These are phyloP conservation scores for Blastocystis hominis DNA, from an alignment of 352 stramenopile species.

Conservation along the genomic window DNA sequence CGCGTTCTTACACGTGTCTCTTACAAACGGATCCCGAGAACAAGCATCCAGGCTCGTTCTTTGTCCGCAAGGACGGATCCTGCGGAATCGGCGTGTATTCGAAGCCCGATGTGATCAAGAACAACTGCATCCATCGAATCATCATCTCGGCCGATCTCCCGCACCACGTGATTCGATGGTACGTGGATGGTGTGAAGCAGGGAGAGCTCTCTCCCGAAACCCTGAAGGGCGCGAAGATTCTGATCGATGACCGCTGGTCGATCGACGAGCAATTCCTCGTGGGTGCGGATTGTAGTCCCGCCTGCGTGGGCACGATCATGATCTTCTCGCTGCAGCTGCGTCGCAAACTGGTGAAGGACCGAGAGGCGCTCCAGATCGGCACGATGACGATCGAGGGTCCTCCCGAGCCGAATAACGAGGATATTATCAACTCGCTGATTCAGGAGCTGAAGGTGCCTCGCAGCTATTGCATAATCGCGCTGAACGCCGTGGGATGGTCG, in stretches of 20 bases:
- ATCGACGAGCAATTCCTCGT: constrained; percentile 27
- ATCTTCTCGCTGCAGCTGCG: constrained; percentile 39
- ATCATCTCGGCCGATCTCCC: not conserved
- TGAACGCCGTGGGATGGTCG: not conserved
- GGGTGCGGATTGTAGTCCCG: constrained; percentile 2
- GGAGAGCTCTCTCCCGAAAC: not conserved
- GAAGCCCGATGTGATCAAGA: not conserved
- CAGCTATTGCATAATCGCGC: constrained; percentile 21
- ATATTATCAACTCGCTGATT: constrained; percentile 14
- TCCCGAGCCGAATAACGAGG: constrained; percentile 45
- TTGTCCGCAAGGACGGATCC: constrained; percentile 10
- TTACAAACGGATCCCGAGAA: constrained; percentile 47
- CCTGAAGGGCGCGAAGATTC: not conserved
- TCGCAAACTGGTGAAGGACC: not conserved
- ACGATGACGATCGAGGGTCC: constrained; percentile 31
- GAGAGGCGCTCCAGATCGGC: constrained; percentile 6
- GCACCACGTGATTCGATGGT: constrained; percentile 4
- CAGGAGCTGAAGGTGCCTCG: constrained; percentile 2
- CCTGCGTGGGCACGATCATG: not conserved
- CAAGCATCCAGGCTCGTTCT: constrained; percentile 40
- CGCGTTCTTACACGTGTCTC: not conserved
- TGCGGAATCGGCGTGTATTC: constrained; percentile 53
- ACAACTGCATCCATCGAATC: constrained; percentile 45
- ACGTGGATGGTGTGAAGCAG: constrained; percentile 48
- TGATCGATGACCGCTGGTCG: constrained; percentile 54